These are phyloP conservation scores for Aulographum hederae DNA, from an alignment of 2,329 filamentous ascomycete genomes.

Conservation along the genomic window DNA sequence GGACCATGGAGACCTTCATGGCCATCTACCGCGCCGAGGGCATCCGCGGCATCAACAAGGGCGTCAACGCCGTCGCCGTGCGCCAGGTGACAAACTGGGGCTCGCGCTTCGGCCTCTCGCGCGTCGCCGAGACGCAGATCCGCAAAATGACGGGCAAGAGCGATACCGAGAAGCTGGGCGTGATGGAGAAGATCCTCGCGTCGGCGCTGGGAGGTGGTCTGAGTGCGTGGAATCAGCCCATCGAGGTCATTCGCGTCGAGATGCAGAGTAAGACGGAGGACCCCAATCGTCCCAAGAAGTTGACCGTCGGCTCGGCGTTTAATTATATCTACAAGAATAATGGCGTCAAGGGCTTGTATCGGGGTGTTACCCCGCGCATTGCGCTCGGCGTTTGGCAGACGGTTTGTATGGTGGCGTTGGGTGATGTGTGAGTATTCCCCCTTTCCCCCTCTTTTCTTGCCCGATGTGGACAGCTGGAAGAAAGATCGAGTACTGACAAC, in stretches of 20 bases:
- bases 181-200: conserved; percentile 76
- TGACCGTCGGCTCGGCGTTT: conserved; percentile 75
- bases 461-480: too few species aligned
- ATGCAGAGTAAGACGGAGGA: conserved; percentile 99
- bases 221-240: conserved; percentile 97
- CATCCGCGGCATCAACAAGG: conserved; percentile 90
- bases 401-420: conserved; percentile 97
- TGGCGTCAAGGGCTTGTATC: conserved; percentile 83
- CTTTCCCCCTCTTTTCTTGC: not conserved
- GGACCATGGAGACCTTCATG: conserved; percentile 91
- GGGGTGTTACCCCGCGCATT: conserved; percentile 84
- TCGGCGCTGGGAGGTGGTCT: conserved; percentile 81
- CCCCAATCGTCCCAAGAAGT: conserved; percentile 95
- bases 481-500: conserved; percentile 9
- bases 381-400: conserved; percentile 97
- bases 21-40: conserved; percentile 91
- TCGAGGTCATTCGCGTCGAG: conserved; percentile 98
- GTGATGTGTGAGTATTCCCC: conserved; percentile 61
- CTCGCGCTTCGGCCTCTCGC: conserved; percentile 80
- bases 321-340: conserved; percentile 82
- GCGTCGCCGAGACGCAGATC: conserved; percentile 81
- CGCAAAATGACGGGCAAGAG: conserved; percentile 62
- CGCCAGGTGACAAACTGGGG: conserved; percentile 99
- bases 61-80: conserved; percentile 96
- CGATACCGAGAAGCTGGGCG: conserved; percentile 56